phyloP scores from a whole-genome alignment of 495 filamentous ascomycete species.

The Pyrenula massariospora region DNA sequence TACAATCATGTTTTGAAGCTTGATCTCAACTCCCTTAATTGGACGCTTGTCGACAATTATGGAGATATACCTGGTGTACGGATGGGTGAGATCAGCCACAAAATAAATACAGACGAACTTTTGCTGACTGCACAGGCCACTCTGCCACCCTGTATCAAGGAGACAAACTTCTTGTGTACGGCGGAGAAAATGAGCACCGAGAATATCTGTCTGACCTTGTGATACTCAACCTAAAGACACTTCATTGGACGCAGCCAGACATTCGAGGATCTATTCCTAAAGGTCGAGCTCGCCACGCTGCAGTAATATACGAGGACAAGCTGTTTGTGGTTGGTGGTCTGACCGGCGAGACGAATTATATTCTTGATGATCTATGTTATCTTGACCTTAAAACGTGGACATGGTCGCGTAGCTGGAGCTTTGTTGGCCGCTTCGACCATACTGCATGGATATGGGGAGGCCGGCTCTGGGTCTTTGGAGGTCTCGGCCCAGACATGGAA shows the following conservation, averaged over 20 bases:
- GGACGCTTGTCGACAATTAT: constrained; percentile 96
- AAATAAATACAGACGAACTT: constrained; percentile 1
- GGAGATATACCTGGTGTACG: constrained; percentile 95
- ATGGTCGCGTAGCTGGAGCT: constrained; percentile 93
- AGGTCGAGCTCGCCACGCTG: constrained; percentile 84
- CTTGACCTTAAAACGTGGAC: constrained; percentile 95
- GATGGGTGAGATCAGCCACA: constrained; percentile 58
- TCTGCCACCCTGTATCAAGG: constrained; percentile 92
- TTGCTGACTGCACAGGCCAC: constrained; percentile 49
- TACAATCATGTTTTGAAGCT: constrained; percentile 94
- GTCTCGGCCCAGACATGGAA: constrained; percentile 88
- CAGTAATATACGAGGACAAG: constrained; percentile 91
- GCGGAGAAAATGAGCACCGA: constrained; percentile 94
- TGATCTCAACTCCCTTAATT: constrained; percentile 75
- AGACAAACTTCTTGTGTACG: constrained; percentile 89
- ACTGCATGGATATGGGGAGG: constrained; percentile 84
- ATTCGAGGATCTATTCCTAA: constrained; percentile 73
- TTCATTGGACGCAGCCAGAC: constrained; percentile 85
- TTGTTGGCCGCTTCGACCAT: constrained; percentile 88
- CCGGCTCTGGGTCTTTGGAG: constrained; percentile 94
- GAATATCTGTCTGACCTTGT: constrained; percentile 92
- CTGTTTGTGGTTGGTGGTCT: constrained; percentile 89
- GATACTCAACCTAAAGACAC: constrained; percentile 86
- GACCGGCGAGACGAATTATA: constrained; percentile 73
- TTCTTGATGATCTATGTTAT: constrained; percentile 90